Evolutionary conservation across 805 yeast species (phyloP).

Genomic region (Scheffersomyces ergatensis): DNA sequence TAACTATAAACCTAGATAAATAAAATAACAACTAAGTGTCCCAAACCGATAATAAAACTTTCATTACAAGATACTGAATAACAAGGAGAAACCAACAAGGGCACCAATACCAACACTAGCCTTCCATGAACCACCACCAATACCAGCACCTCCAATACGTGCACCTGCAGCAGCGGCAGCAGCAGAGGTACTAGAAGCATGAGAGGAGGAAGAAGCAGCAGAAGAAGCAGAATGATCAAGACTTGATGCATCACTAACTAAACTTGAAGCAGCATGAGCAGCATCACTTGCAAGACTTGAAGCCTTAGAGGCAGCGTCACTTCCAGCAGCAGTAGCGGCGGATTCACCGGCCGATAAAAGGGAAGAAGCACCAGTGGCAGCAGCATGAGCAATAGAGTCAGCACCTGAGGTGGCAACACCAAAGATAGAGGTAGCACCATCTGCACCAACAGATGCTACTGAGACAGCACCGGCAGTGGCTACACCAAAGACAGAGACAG

Average conservation of each 20-base stretch:
- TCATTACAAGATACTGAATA: no score
- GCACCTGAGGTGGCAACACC: slow-evolving; percentile 13
- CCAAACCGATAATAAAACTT: no score
- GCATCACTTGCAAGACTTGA: slow-evolving; percentile 5
- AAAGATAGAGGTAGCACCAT: slow-evolving; percentile 8
- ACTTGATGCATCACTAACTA: slow-evolving; percentile 7
- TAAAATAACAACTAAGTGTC: no score
- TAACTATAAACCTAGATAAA: no score
- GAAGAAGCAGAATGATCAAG: slow-evolving; percentile 9
- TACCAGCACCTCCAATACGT: not conserved
- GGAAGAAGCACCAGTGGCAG: slow-evolving; percentile 7
- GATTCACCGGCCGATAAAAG: slow-evolving; percentile 4
- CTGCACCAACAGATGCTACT: slow-evolving; percentile 8
- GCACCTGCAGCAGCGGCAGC: slow-evolving; percentile 12
- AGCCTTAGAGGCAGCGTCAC: slow-evolving; percentile 7
- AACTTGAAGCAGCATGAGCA: slow-evolving; percentile 4
- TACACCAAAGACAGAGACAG: slow-evolving; percentile 5
- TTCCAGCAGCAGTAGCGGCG: slow-evolving; percentile 9
- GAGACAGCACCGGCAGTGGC: slow-evolving; percentile 9
- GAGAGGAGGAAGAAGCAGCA: slow-evolving; percentile 11
- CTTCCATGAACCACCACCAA: slow-evolving; percentile 29
- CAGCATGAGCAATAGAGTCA: slow-evolving; percentile 9
- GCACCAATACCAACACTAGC: slow-evolving; percentile 35
- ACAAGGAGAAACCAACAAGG: slow-evolving; percentile 32
- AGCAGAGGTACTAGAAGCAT: slow-evolving; percentile 10